Evolutionary conservation across 805 yeast species (phyloP).

Genomic region (Spathaspora arborariae): DNA sequence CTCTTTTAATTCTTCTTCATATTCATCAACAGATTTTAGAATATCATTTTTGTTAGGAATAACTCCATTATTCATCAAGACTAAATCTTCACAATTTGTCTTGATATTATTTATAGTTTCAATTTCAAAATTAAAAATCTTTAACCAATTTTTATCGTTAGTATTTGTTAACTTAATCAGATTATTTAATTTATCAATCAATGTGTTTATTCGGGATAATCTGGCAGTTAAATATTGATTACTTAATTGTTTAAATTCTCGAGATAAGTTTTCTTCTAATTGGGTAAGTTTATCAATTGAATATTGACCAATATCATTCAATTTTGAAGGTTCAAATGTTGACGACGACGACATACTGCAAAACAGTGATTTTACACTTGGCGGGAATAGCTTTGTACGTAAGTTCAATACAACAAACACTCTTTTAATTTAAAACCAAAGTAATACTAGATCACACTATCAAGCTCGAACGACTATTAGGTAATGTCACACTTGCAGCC

Average conservation of each 20-base stretch:
- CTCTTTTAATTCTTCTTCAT: slow-evolving; percentile 28
- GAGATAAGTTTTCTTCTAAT: slow-evolving; percentile 16
- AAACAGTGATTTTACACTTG: neutral
- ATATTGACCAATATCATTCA: slow-evolving; percentile 14
- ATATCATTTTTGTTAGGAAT: slow-evolving; percentile 14
- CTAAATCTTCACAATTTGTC: slow-evolving; percentile 28
- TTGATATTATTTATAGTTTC: slow-evolving; percentile 30
- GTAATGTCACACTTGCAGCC: neutral
- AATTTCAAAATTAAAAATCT: slow-evolving; percentile 29
- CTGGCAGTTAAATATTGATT: slow-evolving; percentile 25
- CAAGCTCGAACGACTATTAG: neutral
- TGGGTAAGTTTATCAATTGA: slow-evolving; percentile 21
- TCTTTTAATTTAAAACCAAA: too few species aligned
- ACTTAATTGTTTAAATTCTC: slow-evolving; percentile 23
- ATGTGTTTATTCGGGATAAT: slow-evolving; percentile 23
- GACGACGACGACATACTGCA: neutral
- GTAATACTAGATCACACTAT: too few species aligned
- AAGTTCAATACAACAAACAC: too few species aligned
- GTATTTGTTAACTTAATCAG: slow-evolving; percentile 22
- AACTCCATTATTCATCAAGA: slow-evolving; percentile 13
- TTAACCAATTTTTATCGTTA: slow-evolving; percentile 31
- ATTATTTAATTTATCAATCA: slow-evolving; percentile 20
- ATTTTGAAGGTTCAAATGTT: slow-evolving; percentile 4
- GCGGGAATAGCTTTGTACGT: neutral
- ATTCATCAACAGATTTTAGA: slow-evolving; percentile 18